phyloP scores from a whole-genome alignment of 1,139 yeast genomes.

The Taphrina pruni region DNA sequence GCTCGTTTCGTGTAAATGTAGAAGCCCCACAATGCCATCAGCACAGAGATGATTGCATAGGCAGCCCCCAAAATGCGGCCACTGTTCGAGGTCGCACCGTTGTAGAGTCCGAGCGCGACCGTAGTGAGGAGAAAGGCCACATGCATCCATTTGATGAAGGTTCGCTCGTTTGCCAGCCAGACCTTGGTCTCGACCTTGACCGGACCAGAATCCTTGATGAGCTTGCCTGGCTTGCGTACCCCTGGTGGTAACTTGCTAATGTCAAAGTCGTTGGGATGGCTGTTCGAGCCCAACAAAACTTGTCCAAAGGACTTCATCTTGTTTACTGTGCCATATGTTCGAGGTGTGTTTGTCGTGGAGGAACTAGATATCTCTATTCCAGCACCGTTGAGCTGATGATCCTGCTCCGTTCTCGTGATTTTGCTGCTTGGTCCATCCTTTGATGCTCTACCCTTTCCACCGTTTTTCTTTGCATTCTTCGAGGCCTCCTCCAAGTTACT shows the following conservation, averaged over 20 bases:
- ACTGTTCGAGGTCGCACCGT: constrained; percentile 55
- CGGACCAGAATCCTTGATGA: constrained; percentile 88
- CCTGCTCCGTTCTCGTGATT: constrained; percentile 49
- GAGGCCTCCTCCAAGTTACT: constrained; percentile 36
- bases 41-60: constrained; percentile 78
- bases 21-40: constrained; percentile 90
- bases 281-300: constrained; percentile 25
- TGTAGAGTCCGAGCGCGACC: constrained; percentile 80
- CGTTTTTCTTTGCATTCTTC: constrained; percentile 49
- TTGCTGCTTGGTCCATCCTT: constrained; percentile 40
- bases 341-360: constrained; percentile 50
- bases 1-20: constrained; percentile 73
- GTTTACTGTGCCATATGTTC: constrained; percentile 20
- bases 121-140: constrained; percentile 88
- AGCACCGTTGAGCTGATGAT: constrained; percentile 51
- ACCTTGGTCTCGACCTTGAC: constrained; percentile 95
- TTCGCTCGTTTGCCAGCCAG: constrained; percentile 97
- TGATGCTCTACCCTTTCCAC: constrained; percentile 48
- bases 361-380: constrained; percentile 19
- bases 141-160: constrained; percentile 93
- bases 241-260: constrained; percentile 72
- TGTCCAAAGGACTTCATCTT: constrained; percentile 29
- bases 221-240: constrained; percentile 76
- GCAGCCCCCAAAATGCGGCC: constrained; percentile 69
- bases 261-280: constrained; percentile 2